Evolutionary conservation across 495 filamentous ascomycete species (phyloP), one percentile per base, ranked within the genome.

Genomic region (Penicillium malachiteum): DNA sequence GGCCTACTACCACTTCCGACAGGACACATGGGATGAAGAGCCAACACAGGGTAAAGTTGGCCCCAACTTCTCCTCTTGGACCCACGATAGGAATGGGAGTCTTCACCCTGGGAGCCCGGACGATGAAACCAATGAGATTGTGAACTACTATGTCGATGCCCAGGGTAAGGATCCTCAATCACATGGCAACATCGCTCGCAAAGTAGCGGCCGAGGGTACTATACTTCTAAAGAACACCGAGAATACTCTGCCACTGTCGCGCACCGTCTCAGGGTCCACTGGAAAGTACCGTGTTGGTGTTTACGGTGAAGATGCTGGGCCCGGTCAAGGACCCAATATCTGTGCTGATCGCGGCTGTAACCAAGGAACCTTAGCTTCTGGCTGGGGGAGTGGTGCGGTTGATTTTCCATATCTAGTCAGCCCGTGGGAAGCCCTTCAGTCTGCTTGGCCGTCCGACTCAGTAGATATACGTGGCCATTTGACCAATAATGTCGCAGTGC

Each of bases 1-100:
- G 0, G 79, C 92, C 0, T 97, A 91, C 90, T 97, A 95, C 67
- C 90, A 95, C 65, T 71, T 96, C 32, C 84, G 88, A 5, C 92
- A 97, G 70, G 91, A 96, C 63, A 76, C 87, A 47, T 79, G 81
- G 70, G 75, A 74, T 13, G 81, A 75, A 45, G 77, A 81, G 3
- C 62, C 71, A 7, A 75, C 72, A 5, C 81, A 87, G 21, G 82
- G 81, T 8, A 72, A 90, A 7, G 85, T 83, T 8, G 83, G 84
- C 2, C 92, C 92, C 10, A 97, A 95, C 70, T 97, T 97, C 71
- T 96, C 90, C 3, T 92, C 88, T 0, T 97, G 90, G 90, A 92
- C 89, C 0, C 70, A 89, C 51, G 84, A 93, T 1, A 70, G 81
- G 48, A 76, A 84, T 49, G 90, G 89, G 30, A 66, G 84, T 10